Base-by-base conservation (phyloP, 192 early-diverging fungal genomes). In the Phycomyces nitens region DNA sequence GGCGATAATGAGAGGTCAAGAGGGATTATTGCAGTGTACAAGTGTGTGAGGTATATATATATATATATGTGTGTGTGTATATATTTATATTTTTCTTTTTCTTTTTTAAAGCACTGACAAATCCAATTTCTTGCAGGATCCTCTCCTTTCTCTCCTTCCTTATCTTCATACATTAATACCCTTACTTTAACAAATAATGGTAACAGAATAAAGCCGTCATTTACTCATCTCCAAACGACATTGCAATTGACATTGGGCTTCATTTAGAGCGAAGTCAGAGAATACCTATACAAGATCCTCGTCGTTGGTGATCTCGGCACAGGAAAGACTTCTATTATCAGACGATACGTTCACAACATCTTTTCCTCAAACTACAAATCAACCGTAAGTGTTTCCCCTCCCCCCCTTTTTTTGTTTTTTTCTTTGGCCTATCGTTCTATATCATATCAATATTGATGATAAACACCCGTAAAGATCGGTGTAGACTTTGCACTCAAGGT, bases 401-500 rank as follows among this genome's bases (percentile, higher is more conserved):
- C 7, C 2, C 7, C 7, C 18, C 42, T 22, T 38, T 11, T 27
- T 10, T 0, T 53, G 10, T 53, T 9, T 10, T 12, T 50, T 53
- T 34, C 5, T 8, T 18, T 43, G 4, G 22, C 40, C 41, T 29
- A 47, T 50, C 22, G 1, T 16, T 5, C 20, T 47, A 44, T 9
- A 39, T 34, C 20, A 22, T 18, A 40, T 22, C 15, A 29, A 49
- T 21, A 16, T 9, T n/a, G n/a, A 29, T 29, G 3, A 11, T 8
- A 27, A 23, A 60, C 47, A 21, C 53, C n/a, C n/a, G n/a, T n/a
- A n/a, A n/a, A 85, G 83, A 85, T 85, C 72, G 84, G 84, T 43
- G 84, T 85, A 23, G 84, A 85, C 52, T 85, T 85, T 69, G 84
- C 84, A 6, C 66, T 83, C 22, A 85, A 85, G 60, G 75, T 78